Conservation (phyloP, 2,329 filamentous ascomycete genomes). For the Trichophyton schoenleinii region DNA sequence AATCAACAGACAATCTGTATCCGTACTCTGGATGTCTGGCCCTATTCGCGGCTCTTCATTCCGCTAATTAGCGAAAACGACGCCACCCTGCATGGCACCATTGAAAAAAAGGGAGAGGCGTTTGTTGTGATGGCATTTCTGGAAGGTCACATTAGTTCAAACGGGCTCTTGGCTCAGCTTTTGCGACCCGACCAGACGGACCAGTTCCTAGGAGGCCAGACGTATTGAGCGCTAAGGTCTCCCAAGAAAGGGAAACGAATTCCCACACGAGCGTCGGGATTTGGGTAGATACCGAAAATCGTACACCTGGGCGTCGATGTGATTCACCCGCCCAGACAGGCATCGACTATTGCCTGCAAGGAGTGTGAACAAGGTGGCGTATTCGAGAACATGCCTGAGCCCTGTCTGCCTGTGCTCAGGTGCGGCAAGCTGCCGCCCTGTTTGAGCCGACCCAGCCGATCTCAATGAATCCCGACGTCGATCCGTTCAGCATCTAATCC, state of each 20-base stretch:
- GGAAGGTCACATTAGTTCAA: conserved; percentile 3
- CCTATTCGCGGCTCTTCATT: not conserved
- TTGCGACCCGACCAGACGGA: not conserved
- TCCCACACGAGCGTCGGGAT: conserved; percentile 1
- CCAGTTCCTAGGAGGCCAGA: not conserved
- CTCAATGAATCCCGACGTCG: not conserved
- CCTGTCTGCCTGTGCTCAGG: not conserved
- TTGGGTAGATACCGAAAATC: conserved; percentile 3
- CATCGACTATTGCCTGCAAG: not conserved
- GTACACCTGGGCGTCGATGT: not conserved
- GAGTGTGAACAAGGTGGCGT: not conserved
- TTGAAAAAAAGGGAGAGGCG: not conserved
- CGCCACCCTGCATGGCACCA: not conserved
- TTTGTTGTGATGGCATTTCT: conserved; percentile 1
- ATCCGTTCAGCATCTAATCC: not conserved
- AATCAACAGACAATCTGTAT: not conserved
- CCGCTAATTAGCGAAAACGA: conserved; percentile 2
- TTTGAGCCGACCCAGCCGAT: not conserved
- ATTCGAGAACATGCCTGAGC: conserved; percentile 3
- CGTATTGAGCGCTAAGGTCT: not conserved
- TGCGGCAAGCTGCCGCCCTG: not conserved
- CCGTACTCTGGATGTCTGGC: not conserved
- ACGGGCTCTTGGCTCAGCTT: conserved; percentile 3
- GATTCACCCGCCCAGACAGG: not conserved
- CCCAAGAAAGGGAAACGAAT: too few relatives aligned